Evolutionary conservation across 495 filamentous ascomycete genomes (phyloP).

Genomic region (Cercophora sp.): DNA sequence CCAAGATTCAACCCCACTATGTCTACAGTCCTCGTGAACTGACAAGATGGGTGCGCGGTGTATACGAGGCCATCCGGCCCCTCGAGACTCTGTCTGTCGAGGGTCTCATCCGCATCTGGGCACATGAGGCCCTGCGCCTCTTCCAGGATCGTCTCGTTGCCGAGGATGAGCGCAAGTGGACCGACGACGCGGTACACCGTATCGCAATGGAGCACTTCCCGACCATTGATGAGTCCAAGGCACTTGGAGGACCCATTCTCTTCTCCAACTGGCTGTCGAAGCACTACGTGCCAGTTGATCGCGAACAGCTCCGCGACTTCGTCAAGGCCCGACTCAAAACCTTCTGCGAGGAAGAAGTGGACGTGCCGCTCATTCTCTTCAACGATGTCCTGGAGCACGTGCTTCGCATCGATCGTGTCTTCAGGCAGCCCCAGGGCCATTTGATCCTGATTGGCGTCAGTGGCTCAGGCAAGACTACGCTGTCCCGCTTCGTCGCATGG

Average conservation of each 20-base stretch:
- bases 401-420: constrained; percentile 95
- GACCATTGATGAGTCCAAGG: constrained; percentile 79
- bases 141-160: constrained; percentile 95
- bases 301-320: constrained; percentile 89
- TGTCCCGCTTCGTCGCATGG: constrained; percentile 98
- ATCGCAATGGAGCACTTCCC: constrained; percentile 92
- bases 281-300: constrained; percentile 94
- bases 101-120: constrained; percentile 95
- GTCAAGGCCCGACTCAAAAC: constrained; percentile 96
- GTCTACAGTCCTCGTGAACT: constrained; percentile 98
- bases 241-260: constrained; percentile 88
- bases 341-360: constrained; percentile 99
- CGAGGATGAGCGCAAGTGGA: constrained; percentile 96
- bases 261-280: constrained; percentile 99
- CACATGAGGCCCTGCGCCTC: constrained; percentile 89
- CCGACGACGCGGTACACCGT: constrained; percentile 72
- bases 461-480: constrained; percentile 95
- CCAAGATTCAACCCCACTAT: constrained; percentile 96
- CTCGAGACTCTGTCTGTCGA: constrained; percentile 83
- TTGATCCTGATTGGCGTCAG: constrained; percentile 97
- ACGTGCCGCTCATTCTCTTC: constrained; percentile 94
- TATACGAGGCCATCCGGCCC: constrained; percentile 94
- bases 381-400: constrained; percentile 98
- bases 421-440: constrained; percentile 96
- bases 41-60: constrained; percentile 91